phyloP scores from a whole-genome alignment of 495 filamentous ascomycete genomes.

The Cenococcum geophilum region DNA sequence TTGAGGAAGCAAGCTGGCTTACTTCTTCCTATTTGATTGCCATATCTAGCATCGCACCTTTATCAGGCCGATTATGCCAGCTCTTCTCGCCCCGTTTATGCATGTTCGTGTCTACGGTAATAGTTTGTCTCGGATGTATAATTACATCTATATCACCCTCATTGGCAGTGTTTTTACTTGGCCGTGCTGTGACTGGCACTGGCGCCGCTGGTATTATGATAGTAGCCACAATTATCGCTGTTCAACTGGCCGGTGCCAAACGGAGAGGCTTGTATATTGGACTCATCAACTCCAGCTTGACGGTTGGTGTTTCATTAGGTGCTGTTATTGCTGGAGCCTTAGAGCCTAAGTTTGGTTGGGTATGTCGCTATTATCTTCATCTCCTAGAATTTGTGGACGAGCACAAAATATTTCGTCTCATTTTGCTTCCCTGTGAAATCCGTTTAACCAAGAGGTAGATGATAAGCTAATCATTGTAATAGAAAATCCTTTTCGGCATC shows the following conservation, averaged over 20 bases:
- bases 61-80: slow-evolving; percentile 59
- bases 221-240: slow-evolving; percentile 59
- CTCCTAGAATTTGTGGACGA: background rate
- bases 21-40: slow-evolving; percentile 68
- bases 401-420: no score
- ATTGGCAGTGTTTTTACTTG: slow-evolving; percentile 58
- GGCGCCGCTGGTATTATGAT: slow-evolving; percentile 63
- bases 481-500: slow-evolving; percentile 63
- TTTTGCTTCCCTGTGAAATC: background rate
- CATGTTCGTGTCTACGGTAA: slow-evolving; percentile 49
- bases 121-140: slow-evolving; percentile 57
- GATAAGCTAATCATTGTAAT: slow-evolving; percentile 9
- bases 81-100: slow-evolving; percentile 61
- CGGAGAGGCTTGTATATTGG: slow-evolving; percentile 65
- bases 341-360: slow-evolving; percentile 60
- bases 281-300: slow-evolving; percentile 59
- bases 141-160: slow-evolving; percentile 52
- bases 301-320: slow-evolving; percentile 61
- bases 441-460: background rate
- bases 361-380: slow-evolving; percentile 38
- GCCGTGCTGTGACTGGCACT: slow-evolving; percentile 56
- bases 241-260: slow-evolving; percentile 59
- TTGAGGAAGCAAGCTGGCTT: slow-evolving; percentile 66
- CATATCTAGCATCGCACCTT: slow-evolving; percentile 58
- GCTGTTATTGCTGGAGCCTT: slow-evolving; percentile 64